Conservation (phyloP, 257 asterid species). For the Solanum bukasovii region DNA sequence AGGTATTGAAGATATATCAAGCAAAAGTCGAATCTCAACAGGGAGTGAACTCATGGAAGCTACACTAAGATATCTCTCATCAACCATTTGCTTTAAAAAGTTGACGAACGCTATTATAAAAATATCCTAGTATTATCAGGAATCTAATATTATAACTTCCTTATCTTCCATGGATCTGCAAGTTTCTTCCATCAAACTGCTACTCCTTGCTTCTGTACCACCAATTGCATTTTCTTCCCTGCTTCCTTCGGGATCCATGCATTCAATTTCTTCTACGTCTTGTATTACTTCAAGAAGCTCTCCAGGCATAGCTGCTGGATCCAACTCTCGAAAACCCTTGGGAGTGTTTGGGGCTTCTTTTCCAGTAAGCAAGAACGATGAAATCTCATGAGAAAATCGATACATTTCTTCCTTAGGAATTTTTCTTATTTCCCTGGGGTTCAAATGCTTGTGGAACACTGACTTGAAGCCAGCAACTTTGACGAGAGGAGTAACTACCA, state of each 20-base stretch:
- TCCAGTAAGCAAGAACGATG: constrained; percentile 43
- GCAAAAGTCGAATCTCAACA: background rate
- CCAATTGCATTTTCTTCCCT: constrained; percentile 18
- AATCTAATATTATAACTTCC: background rate
- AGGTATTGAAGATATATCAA: background rate
- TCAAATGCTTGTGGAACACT: constrained; percentile 47
- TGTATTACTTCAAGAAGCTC: constrained; percentile 44
- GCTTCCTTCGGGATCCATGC: constrained; percentile 18
- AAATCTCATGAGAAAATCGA: constrained; percentile 68
- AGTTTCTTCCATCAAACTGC: constrained; percentile 14
- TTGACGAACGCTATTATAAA: background rate
- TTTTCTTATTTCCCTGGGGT: constrained; percentile 36
- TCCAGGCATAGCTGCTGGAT: constrained; percentile 54
- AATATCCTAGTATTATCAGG: background rate
- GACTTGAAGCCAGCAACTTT: constrained; percentile 58
- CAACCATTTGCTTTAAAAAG: background rate
- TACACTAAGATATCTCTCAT: background rate
- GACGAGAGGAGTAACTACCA: constrained; percentile 44
- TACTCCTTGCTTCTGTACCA: constrained; percentile 6
- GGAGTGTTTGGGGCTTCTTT: constrained; percentile 26
- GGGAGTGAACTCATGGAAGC: background rate
- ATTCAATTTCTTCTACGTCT: constrained; percentile 20
- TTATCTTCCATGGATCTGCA: constrained; percentile 5
- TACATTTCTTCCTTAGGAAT: constrained; percentile 53
- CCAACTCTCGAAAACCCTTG: constrained; percentile 52